Conservation (phyloP, 768 basidiomycete species). For the Lactifluus subvellereus region DNA sequence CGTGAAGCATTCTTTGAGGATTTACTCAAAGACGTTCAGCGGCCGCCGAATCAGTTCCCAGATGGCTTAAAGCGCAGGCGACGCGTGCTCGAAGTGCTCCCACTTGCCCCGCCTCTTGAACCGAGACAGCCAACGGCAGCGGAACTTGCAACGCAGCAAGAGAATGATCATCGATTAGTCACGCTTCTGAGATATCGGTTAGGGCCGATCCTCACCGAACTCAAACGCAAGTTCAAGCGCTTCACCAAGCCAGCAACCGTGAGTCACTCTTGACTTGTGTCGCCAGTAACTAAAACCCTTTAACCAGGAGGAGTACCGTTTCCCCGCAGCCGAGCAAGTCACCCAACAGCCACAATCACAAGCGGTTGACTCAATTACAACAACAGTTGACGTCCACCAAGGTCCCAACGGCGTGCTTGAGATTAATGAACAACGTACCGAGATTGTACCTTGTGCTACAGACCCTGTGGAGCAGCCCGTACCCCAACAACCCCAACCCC, state of each 20-base stretch:
- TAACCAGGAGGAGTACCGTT: constrained; percentile 68
- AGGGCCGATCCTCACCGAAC: constrained; percentile 80
- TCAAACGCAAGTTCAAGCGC: constrained; percentile 89
- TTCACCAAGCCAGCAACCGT: constrained; percentile 80
- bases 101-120: constrained; percentile 84
- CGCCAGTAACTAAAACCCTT: background rate
- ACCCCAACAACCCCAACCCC: constrained; percentile 19
- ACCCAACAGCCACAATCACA: constrained; percentile 24
- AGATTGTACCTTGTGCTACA: constrained; percentile 7
- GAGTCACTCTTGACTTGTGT: constrained; percentile 29
- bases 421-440: constrained; percentile 35
- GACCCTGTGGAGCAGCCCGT: constrained; percentile 18
- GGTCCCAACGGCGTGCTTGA: constrained; percentile 42
- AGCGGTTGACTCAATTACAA: constrained; percentile 34
- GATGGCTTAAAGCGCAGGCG: constrained; percentile 82
- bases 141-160: constrained; percentile 76
- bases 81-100: constrained; percentile 79
- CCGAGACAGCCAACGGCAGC: constrained; percentile 76
- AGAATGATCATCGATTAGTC: constrained; percentile 71
- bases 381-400: constrained; percentile 35
- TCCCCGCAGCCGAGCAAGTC: constrained; percentile 36
- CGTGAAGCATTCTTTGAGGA: constrained; percentile 71
- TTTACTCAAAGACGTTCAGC: constrained; percentile 59
- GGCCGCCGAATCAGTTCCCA: constrained; percentile 82
- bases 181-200: constrained; percentile 86